phyloP scores from a whole-genome alignment of 176 grass and related monocot genomes.

The Triticum timopheevii region DNA sequence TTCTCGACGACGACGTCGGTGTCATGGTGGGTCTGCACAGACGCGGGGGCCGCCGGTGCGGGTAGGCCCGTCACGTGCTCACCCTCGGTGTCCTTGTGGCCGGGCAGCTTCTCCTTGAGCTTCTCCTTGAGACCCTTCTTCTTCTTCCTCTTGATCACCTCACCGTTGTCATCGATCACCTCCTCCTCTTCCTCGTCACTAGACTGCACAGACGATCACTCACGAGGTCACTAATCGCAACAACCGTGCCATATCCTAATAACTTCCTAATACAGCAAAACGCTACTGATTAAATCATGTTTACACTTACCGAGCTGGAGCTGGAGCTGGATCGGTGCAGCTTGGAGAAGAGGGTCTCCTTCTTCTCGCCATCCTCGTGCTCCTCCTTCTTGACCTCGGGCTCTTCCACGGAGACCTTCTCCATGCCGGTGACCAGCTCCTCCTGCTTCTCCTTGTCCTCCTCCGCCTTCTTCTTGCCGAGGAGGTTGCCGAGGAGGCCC shows the following conservation, averaged over 20 bases:
- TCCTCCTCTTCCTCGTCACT: constrained; percentile 83
- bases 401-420: constrained; percentile 65
- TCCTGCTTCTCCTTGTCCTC: constrained; percentile 53
- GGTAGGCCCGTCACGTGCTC: constrained; percentile 24
- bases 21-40: constrained; percentile 35
- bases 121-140: constrained; percentile 97
- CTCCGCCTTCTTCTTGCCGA: constrained; percentile 57
- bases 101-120: constrained; percentile 73
- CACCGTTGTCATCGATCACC: constrained; percentile 58
- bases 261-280: too few relatives aligned
- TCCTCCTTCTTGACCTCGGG: constrained; percentile 32
- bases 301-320: constrained; percentile 77
- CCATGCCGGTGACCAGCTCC: constrained; percentile 36
- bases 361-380: constrained; percentile 59
- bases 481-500: constrained; percentile 57
- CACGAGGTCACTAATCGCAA: not conserved
- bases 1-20: constrained; percentile 57
- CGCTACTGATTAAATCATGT: not conserved
- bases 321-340: constrained; percentile 78
- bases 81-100: constrained; percentile 47
- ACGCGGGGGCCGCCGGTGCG: not conserved
- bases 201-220: constrained; percentile 40
- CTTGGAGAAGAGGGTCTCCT: constrained; percentile 67
- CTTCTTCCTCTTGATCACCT: constrained; percentile 81
- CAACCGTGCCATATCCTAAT: not conserved